A percentile compares a stretch with the other conserved stretches of the same genome.
Evolutionary conservation across 2,329 filamentous ascomycete genomes (phyloP).

Genomic region (Aspergillus quadrilineatus): DNA sequence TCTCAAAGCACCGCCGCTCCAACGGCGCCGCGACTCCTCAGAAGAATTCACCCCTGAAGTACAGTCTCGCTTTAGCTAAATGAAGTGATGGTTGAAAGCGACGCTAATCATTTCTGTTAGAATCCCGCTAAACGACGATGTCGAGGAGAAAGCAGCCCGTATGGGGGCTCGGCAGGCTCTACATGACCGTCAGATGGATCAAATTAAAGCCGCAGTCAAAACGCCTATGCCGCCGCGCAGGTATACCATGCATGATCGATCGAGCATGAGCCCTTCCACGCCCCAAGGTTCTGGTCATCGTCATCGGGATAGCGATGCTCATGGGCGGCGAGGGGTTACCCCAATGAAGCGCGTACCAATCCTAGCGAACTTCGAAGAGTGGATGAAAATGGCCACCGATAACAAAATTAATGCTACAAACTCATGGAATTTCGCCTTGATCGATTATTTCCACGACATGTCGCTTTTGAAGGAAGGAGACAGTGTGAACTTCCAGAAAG

Average conservation of each 20-base stretch:
- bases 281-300: constrained; percentile 43
- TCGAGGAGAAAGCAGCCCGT: constrained; percentile 83
- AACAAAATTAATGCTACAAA: constrained; percentile 99
- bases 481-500: constrained; percentile 97
- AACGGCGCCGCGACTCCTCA: constrained; percentile 52
- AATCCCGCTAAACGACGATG: constrained; percentile 95
- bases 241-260: constrained; percentile 37
- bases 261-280: constrained; percentile 50
- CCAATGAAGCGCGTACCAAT: constrained; percentile 96
- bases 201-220: constrained; percentile 73
- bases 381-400: constrained; percentile 99
- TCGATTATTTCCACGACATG: constrained; percentile 99
- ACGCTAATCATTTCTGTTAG: constrained; percentile 47
- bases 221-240: constrained; percentile 44
- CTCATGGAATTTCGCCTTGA: constrained; percentile 99
- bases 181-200: constrained; percentile 87
- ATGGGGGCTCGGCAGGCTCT: constrained; percentile 83
- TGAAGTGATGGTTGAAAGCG: not conserved
- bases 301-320: constrained; percentile 50
- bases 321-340: constrained; percentile 72
- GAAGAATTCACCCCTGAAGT: constrained; percentile 54
- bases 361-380: constrained; percentile 97
- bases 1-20: constrained; percentile 47
- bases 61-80: constrained; percentile 21
- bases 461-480: constrained; percentile 93